Evolutionary conservation across 2,329 filamentous ascomycete genomes (phyloP).

Genomic region (Raffaelea arxii): DNA sequence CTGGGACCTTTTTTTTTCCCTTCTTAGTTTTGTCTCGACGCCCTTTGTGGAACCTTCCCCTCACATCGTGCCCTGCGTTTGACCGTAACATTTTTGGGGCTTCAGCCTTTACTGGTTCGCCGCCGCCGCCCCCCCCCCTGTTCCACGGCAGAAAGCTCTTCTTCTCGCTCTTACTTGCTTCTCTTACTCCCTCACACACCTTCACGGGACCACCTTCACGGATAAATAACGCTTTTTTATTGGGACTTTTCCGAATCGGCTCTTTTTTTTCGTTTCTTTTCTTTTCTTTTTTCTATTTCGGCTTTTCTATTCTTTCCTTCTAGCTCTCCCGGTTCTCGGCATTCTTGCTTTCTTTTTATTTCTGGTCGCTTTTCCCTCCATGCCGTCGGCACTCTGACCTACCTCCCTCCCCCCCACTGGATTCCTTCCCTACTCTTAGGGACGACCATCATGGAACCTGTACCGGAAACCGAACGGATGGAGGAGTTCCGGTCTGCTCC

Average conservation of each 20-base stretch:
- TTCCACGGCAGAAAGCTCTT: too few species aligned
- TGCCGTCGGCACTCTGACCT: not conserved
- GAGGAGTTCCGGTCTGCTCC: conserved; percentile 54
- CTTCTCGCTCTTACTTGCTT: not conserved
- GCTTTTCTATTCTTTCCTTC: not conserved
- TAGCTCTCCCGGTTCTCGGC: too few species aligned
- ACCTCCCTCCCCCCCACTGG: not conserved
- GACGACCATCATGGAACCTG: conserved; percentile 47
- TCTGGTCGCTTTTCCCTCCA: not conserved
- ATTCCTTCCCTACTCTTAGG: not conserved
- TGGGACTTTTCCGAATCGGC: not conserved
- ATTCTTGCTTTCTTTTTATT: not conserved
- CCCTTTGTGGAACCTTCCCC: too few species aligned
- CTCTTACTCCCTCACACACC: conserved; percentile 3
- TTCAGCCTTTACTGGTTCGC: too few species aligned
- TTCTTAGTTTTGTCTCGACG: too few species aligned
- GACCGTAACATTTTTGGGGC: too few species aligned
- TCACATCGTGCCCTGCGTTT: too few species aligned
- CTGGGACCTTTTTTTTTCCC: too few species aligned
- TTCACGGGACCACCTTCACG: not conserved
- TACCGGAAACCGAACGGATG: conserved; percentile 59
- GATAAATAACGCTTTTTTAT: not conserved
- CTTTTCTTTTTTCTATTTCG: not conserved
- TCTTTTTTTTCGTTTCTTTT: not conserved
- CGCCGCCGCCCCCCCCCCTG: too few species aligned